phyloP scores from a whole-genome alignment of 306 rosid genomes.

The Cucumis sativus region Cucumber_9930_V3 NC_026660.2:7345001-7345500 shows the following conservation, averaged over 20 bases:
- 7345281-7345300: too few relatives aligned
- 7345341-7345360: too few relatives aligned
- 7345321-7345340: too few relatives aligned
- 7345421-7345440: background rate
- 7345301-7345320: too few relatives aligned
- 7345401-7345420: background rate
- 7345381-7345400: background rate
- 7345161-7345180: background rate
- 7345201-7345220: background rate
- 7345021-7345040: conserved; percentile 69
- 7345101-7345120: conserved; percentile 36
- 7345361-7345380: too few relatives aligned
- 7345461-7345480: background rate
- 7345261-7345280: too few relatives aligned
- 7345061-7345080: conserved; percentile 67
- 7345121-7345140: background rate
- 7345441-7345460: background rate
- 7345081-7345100: conserved; percentile 63
- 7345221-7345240: too few relatives aligned
- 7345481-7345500: too few relatives aligned
- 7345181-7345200: background rate
- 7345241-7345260: too few relatives aligned
- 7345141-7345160: background rate
- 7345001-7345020: conserved; percentile 57
- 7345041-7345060: conserved; percentile 76